phyloP scores from a whole-genome alignment of 257 asterid species.

The Nicotiana tomentosiformis region DNA sequence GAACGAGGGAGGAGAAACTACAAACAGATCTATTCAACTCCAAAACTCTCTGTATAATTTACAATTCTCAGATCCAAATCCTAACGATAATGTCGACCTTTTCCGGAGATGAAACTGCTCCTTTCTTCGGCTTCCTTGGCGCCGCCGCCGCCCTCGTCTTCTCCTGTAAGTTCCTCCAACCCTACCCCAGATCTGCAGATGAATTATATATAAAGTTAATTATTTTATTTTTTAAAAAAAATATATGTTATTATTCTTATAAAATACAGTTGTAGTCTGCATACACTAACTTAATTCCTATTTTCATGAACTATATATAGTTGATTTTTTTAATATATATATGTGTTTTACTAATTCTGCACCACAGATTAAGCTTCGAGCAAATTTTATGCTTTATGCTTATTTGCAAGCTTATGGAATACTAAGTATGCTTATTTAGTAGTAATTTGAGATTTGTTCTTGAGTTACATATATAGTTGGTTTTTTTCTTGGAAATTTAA shows the following conservation, averaged over 20 bases:
- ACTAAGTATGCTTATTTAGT: neutral
- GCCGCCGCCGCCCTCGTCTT: conserved; percentile 70
- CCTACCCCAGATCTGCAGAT: neutral
- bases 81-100: conserved; percentile 27
- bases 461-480: neutral
- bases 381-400: neutral
- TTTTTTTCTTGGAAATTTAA: no score
- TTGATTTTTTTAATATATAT: neutral
- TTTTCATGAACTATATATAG: neutral
- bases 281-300: neutral
- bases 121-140: conserved; percentile 67
- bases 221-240: no score
- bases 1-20: no score
- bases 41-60: neutral
- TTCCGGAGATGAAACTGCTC: conserved; percentile 75
- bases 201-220: no score
- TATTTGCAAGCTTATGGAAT: neutral
- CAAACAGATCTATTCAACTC: conserved; percentile 2
- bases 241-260: neutral
- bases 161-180: conserved; percentile 37
- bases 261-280: no score
- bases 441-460: neutral
- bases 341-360: no score
- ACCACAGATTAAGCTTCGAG: neutral
- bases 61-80: conserved; percentile 10